Percentiles rank a stretch among this genome's conserved stretches.
These are phyloP conservation scores for Ramaria sp. DNA, from an alignment of 768 basidiomycete species.

Conservation along the genomic window DNA sequence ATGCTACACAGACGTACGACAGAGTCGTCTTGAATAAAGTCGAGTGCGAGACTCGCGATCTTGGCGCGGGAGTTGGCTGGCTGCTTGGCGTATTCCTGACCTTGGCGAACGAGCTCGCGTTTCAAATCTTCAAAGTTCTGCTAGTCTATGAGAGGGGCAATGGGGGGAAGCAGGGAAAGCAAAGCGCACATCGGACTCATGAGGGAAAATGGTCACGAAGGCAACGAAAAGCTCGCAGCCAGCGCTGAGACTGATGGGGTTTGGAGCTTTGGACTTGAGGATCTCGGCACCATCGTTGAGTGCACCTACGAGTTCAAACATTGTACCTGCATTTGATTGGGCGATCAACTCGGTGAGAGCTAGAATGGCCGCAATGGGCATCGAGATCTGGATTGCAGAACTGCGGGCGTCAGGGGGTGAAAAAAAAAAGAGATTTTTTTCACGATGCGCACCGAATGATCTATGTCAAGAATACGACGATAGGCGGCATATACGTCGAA, in stretches of 20 bases:
- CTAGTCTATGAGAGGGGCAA: conserved; percentile 2
- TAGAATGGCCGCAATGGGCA: conserved; percentile 82
- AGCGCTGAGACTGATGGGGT: conserved; percentile 78
- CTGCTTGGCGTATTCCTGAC: conserved; percentile 62
- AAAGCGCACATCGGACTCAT: conserved; percentile 55
- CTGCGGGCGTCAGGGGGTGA: conserved; percentile 3
- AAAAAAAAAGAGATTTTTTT: background rate
- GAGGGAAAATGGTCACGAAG: conserved; percentile 76
- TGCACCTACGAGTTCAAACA: conserved; percentile 84
- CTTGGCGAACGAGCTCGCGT: conserved; percentile 71
- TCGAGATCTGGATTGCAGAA: conserved; percentile 43
- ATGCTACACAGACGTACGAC: conserved; percentile 41
- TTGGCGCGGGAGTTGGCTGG: conserved; percentile 80
- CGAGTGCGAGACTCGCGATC: conserved; percentile 81
- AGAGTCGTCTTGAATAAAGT: conserved; percentile 92
- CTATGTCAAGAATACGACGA: conserved; percentile 39
- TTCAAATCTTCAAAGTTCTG: conserved; percentile 83
- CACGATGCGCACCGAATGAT: conserved; percentile 39
- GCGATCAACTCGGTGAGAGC: conserved; percentile 76
- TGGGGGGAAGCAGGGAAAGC: background rate
- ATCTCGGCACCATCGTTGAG: conserved; percentile 64
- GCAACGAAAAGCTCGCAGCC: conserved; percentile 87
- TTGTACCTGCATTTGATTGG: conserved; percentile 76
- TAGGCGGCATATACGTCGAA: conserved; percentile 48
- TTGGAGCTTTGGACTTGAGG: conserved; percentile 52